phyloP scores from a whole-genome alignment of 139 green algal genomes.

The Yamagishiella unicocca region DNA sequence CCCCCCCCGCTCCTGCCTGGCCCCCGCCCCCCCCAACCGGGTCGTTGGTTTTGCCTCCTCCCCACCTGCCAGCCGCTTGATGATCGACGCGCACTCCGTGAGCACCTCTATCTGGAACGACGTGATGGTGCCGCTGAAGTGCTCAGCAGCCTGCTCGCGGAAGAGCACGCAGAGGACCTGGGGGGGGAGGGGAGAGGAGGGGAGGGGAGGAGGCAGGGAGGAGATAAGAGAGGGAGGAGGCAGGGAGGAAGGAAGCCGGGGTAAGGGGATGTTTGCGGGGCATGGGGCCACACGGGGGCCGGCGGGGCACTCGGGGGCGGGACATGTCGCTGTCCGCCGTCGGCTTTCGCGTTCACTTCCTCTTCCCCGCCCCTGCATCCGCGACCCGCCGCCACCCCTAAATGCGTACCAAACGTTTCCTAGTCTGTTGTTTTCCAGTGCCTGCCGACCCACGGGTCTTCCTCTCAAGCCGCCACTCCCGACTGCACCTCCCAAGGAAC shows the following conservation, averaged over 20 bases:
- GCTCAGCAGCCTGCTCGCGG: constrained; percentile 30
- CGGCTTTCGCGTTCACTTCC: too few relatives aligned
- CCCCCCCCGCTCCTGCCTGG: too few relatives aligned
- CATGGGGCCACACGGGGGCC: neutral
- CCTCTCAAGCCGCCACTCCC: too few relatives aligned
- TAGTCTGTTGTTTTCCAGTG: too few relatives aligned
- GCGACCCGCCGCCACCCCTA: too few relatives aligned
- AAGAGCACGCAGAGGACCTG: constrained; percentile 52
- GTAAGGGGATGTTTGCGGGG: neutral
- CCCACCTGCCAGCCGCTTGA: constrained; percentile 58
- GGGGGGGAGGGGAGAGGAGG: neutral
- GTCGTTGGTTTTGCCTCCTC: neutral
- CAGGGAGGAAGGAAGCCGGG: neutral
- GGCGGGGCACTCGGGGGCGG: neutral
- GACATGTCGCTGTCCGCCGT: neutral
- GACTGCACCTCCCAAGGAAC: too few relatives aligned
- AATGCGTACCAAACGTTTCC: too few relatives aligned
- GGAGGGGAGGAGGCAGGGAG: neutral
- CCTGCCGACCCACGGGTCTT: too few relatives aligned
- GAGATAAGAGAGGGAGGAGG: neutral
- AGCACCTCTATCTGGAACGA: constrained; percentile 66
- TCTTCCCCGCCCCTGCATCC: too few relatives aligned
- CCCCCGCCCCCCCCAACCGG: neutral
- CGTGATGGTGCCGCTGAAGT: constrained; percentile 55
- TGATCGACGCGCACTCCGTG: constrained; percentile 63